phyloP scores from a whole-genome alignment of 2,329 filamentous ascomycete genomes.

The Aspergillus pseudoterreus region DNA sequence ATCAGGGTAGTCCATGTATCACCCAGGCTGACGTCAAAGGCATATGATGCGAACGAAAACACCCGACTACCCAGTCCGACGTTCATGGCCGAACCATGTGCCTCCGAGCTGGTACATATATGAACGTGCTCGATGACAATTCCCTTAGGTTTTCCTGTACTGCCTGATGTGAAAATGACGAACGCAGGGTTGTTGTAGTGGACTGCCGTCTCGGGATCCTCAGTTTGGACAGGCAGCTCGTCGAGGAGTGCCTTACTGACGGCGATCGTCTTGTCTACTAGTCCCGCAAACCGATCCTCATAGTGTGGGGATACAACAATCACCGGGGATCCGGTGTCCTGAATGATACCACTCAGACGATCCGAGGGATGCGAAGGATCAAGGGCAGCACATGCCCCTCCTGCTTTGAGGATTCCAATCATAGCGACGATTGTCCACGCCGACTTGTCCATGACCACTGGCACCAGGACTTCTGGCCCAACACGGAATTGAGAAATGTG shows the following conservation, averaged over 20 bases:
- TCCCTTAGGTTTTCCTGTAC: not conserved
- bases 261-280: not conserved
- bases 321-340: not conserved
- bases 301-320: no score
- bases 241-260: not conserved
- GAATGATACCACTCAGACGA: not conserved
- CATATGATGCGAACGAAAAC: not conserved
- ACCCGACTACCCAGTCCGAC: not conserved
- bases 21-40: not conserved
- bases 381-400: not conserved
- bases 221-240: not conserved
- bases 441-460: constrained; percentile 3
- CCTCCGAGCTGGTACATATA: not conserved
- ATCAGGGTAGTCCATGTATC: not conserved
- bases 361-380: not conserved
- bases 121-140: not conserved
- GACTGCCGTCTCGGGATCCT: not conserved
- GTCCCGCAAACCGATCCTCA: no score
- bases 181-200: not conserved
- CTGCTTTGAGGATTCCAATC: constrained; percentile 4
- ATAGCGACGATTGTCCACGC: constrained; percentile 3
- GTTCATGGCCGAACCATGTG: not conserved
- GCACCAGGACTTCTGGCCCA: not conserved
- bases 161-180: not conserved
- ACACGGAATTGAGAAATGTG: not conserved